Conservation (phyloP, 768 basidiomycete genomes). For the Agrocybe chaxingu region DNA sequence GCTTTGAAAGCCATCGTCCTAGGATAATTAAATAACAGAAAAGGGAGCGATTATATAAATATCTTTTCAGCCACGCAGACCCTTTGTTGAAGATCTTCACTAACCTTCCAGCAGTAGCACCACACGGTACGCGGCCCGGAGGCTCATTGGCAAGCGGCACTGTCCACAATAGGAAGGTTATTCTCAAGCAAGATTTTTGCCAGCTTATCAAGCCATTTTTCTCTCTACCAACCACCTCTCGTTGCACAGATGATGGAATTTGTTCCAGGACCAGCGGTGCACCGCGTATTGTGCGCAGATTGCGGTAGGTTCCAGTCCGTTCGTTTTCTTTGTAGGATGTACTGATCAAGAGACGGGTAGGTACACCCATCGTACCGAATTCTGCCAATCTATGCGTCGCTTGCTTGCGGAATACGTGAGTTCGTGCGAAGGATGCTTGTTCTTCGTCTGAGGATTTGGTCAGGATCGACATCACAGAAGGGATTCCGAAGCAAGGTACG, state of each 20-base stretch:
- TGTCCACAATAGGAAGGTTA: too few relatives aligned
- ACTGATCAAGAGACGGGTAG: conserved; percentile 28
- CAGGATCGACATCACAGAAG: conserved; percentile 96
- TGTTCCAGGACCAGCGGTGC: conserved; percentile 67
- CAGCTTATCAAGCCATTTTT: neutral
- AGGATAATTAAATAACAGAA: too few relatives aligned
- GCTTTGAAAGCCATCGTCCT: too few relatives aligned
- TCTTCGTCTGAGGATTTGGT: neutral
- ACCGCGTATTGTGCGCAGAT: conserved; percentile 85
- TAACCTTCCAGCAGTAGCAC: too few relatives aligned
- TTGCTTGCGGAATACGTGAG: conserved; percentile 85
- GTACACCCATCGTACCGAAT: conserved; percentile 86
- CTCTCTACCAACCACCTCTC: neutral
- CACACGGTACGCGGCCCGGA: too few relatives aligned
- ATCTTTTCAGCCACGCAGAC: too few relatives aligned
- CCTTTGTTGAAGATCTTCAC: too few relatives aligned
- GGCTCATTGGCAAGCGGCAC: too few relatives aligned
- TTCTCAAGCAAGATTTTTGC: too few relatives aligned
- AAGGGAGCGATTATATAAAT: too few relatives aligned
- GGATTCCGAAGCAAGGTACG: conserved; percentile 90
- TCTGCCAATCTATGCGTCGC: conserved; percentile 89
- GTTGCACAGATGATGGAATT: conserved; percentile 62
- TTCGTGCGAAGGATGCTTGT: neutral
- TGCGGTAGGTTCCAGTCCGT: conserved; percentile 52
- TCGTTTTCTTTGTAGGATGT: neutral